A percentile compares a stretch with the other conserved stretches of the same genome.
Evolutionary conservation across 2,329 filamentous ascomycete genomes (phyloP).

Genomic region (Elsinoe batatas): DNA sequence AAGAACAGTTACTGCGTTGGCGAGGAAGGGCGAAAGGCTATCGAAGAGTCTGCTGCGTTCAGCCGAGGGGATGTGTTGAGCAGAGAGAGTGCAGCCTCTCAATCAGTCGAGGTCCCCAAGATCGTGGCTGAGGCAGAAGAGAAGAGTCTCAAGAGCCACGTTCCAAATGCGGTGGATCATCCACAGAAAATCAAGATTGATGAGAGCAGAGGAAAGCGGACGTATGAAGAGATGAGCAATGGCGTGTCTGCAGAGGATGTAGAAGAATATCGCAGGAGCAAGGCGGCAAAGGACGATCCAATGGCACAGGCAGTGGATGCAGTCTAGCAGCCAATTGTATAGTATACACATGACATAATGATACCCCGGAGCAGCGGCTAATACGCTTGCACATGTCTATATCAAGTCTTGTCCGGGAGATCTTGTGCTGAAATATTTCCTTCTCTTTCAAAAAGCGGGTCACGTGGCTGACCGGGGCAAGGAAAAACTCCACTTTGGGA

Average conservation of each 20-base stretch:
- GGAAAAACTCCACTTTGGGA: too few species aligned
- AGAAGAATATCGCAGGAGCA: constrained; percentile 1
- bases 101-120: constrained; percentile 27
- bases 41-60: constrained; percentile 62
- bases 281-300: constrained; percentile 12
- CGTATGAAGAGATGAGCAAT: constrained; percentile 65
- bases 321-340: background rate
- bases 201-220: constrained; percentile 44
- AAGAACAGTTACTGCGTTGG: constrained; percentile 98
- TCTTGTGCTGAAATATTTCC: too few species aligned
- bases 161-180: constrained; percentile 34
- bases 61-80: constrained; percentile 38
- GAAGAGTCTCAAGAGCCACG: constrained; percentile 30
- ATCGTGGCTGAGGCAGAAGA: constrained; percentile 36
- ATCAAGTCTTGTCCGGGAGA: too few species aligned
- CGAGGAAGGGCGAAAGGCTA: constrained; percentile 72
- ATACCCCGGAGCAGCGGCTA: background rate
- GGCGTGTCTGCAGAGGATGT: constrained; percentile 67
- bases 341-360: background rate
- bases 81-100: constrained; percentile 19
- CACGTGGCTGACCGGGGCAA: too few species aligned
- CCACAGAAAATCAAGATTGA: constrained; percentile 34
- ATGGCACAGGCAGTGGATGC: constrained; percentile 16
- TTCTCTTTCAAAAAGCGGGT: too few species aligned
- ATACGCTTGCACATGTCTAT: too few species aligned